Evolutionary conservation across 768 basidiomycete genomes (phyloP).

Genomic region (Stropharia rugosoannulata): DNA sequence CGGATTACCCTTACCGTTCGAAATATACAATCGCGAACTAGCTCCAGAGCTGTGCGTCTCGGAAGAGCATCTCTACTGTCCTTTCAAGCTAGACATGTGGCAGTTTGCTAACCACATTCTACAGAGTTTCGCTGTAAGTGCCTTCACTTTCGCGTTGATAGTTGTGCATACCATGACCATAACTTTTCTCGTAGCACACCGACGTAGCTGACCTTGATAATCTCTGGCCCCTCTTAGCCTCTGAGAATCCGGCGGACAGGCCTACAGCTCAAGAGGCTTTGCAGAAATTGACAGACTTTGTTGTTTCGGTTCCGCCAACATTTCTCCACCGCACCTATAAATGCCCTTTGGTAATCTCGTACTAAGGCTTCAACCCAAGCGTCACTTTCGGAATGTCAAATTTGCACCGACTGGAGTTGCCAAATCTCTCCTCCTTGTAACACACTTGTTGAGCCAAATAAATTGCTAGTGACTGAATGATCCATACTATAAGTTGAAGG

Average conservation of each 20-base stretch:
- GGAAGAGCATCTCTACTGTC: neutral
- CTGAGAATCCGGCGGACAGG: neutral
- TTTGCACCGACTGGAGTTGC: too few species aligned
- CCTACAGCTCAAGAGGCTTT: neutral
- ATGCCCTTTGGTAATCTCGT: too few species aligned
- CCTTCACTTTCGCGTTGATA: neutral
- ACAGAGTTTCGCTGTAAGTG: neutral
- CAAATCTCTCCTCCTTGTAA: too few species aligned
- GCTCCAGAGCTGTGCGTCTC: neutral
- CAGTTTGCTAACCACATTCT: neutral
- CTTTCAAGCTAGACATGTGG: slow-evolving; percentile 4
- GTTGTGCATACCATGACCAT: too few species aligned
- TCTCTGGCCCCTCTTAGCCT: neutral
- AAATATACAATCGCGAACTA: neutral
- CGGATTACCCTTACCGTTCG: neutral
- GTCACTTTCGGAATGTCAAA: too few species aligned
- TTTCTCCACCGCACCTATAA: neutral
- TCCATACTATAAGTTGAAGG: too few species aligned
- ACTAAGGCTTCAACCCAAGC: too few species aligned
- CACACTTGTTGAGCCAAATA: too few species aligned
- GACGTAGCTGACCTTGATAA: neutral
- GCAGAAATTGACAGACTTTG: neutral
- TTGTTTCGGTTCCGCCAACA: neutral
- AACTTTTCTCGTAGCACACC: too few species aligned
- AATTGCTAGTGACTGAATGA: too few species aligned